Conservation (phyloP, 192 early-diverging fungal genomes). For the Geosiphon pyriformis region DNA sequence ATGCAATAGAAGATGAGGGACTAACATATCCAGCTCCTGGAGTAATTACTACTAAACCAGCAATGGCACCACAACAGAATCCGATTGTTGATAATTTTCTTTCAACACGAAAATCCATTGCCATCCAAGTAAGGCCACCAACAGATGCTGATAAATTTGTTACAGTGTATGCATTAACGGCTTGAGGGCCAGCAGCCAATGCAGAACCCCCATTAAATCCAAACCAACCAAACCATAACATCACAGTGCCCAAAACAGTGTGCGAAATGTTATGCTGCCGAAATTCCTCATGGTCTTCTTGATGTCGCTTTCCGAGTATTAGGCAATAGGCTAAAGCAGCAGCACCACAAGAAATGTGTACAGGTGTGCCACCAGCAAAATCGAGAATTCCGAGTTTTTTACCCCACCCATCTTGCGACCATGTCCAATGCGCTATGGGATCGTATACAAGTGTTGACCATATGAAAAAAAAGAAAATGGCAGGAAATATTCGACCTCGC, state of each 20-base stretch:
- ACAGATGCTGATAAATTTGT: conserved; percentile 60
- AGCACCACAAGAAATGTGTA: conserved; percentile 66
- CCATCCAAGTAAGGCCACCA: conserved; percentile 57
- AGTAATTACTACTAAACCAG: conserved; percentile 74
- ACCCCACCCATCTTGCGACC: conserved; percentile 66
- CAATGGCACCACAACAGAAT: conserved; percentile 74
- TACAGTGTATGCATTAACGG: conserved; percentile 58
- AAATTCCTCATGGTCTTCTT: conserved; percentile 51
- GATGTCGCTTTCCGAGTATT: conserved; percentile 58
- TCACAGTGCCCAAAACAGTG: conserved; percentile 60
- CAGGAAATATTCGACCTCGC: conserved; percentile 51
- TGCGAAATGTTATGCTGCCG: conserved; percentile 61
- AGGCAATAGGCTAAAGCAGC: conserved; percentile 62
- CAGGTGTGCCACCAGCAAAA: conserved; percentile 71
- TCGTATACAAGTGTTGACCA: conserved; percentile 64
- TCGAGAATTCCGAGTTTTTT: conserved; percentile 56
- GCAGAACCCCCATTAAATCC: no score
- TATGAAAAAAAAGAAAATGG: conserved; percentile 52
- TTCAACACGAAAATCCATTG: conserved; percentile 51
- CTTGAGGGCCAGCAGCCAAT: conserved; percentile 46
- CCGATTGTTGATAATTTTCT: conserved; percentile 60
- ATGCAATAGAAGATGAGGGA: conserved; percentile 64
- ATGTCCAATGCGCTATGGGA: conserved; percentile 62
- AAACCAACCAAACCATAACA: conserved; percentile 75
- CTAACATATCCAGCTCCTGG: conserved; percentile 84